Evolutionary conservation across 2,329 filamentous ascomycete species (phyloP).

Genomic region (Dothistroma pini): DNA sequence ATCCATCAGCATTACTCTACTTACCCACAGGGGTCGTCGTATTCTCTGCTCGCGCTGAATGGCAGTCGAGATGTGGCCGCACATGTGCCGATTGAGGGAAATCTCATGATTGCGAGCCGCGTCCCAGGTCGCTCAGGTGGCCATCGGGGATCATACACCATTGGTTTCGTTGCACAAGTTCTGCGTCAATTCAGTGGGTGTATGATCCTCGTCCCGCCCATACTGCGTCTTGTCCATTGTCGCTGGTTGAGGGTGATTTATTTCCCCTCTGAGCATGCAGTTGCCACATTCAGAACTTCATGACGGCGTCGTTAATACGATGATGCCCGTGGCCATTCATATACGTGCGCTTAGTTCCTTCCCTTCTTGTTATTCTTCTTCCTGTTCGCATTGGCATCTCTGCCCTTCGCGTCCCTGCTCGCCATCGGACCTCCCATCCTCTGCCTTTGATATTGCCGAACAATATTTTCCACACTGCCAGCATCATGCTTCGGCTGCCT

Average conservation of each 20-base stretch:
- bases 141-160: background rate
- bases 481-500: conserved; percentile 82
- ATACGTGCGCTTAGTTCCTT: conserved; percentile 1
- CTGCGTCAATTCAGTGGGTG: background rate
- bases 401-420: conserved; percentile 27
- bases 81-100: background rate
- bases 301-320: background rate
- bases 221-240: background rate
- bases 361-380: conserved; percentile 35
- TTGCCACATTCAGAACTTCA: background rate
- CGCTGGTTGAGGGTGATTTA: background rate
- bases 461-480: conserved; percentile 77
- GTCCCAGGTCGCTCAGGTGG: background rate
- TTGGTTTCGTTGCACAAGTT: background rate
- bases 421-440: conserved; percentile 40
- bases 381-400: conserved; percentile 29
- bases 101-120: background rate
- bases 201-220: background rate
- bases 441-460: conserved; percentile 60
- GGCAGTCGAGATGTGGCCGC: background rate
- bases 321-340: too few relatives aligned
- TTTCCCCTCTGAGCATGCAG: background rate
- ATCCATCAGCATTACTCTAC: background rate
- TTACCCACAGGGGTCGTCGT: background rate
- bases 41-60: background rate